Evolutionary conservation across 2,329 filamentous ascomycete species (phyloP).

Genomic region (Fusarium zealandicum): DNA sequence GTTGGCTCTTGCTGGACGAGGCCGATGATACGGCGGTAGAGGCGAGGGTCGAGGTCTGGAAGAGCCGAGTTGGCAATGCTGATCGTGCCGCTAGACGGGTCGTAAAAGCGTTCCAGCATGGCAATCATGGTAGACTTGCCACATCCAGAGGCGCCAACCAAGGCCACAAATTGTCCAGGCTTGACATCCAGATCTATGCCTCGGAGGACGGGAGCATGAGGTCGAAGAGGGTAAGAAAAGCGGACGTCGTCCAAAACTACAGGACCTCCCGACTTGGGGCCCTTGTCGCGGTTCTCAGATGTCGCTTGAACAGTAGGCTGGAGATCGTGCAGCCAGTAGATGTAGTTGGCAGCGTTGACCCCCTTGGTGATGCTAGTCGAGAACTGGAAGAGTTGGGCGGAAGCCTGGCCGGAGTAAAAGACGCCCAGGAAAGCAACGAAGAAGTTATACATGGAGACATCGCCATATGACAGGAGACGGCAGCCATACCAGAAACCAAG

Average conservation of each 20-base stretch:
- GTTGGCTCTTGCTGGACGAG: constrained; percentile 67
- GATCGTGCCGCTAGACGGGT: constrained; percentile 55
- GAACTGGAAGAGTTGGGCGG: constrained; percentile 53
- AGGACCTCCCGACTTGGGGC: constrained; percentile 43
- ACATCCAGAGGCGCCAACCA: constrained; percentile 62
- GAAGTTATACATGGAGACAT: constrained; percentile 60
- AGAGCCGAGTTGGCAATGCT: constrained; percentile 54
- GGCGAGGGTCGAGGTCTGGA: constrained; percentile 52
- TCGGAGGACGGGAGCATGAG: constrained; percentile 50
- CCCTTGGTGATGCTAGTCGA: constrained; percentile 62
- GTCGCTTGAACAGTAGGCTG: constrained; percentile 53
- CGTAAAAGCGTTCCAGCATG: constrained; percentile 56
- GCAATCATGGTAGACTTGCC: constrained; percentile 69
- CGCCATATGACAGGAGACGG: constrained; percentile 48
- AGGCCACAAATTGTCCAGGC: constrained; percentile 59
- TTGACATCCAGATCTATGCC: constrained; percentile 49
- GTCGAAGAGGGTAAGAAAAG: constrained; percentile 67
- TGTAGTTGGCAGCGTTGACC: constrained; percentile 57
- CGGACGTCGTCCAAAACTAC: constrained; percentile 62
- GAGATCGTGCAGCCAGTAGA: constrained; percentile 56
- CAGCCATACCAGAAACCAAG: constrained; percentile 54
- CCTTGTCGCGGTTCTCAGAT: constrained; percentile 47
- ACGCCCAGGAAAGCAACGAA: constrained; percentile 60
- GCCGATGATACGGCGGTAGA: constrained; percentile 60
- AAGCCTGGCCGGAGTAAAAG: constrained; percentile 54